Conservation (phyloP, 1,139 yeast species). For the Debaryomyces sp. region DNA sequence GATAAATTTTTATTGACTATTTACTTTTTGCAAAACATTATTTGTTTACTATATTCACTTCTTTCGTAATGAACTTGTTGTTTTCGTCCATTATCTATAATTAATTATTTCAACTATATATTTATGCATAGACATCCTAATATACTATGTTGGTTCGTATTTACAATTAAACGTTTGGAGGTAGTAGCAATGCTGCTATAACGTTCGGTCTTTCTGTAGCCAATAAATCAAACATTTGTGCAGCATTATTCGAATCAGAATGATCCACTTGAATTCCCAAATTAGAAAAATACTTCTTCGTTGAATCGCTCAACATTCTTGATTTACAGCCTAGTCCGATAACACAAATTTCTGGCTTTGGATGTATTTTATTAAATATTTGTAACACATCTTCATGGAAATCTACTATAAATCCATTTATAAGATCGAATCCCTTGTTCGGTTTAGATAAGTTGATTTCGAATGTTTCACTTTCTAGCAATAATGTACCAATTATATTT, state of each 20-base stretch:
- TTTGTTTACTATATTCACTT: slow-evolving; percentile 7
- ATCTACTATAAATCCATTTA: slow-evolving; percentile 47
- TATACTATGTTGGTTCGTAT: slow-evolving; percentile 5
- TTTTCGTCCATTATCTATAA: not conserved
- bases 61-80: slow-evolving; percentile 1
- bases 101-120: slow-evolving; percentile 1
- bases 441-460: slow-evolving; percentile 52
- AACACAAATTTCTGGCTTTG: slow-evolving; percentile 76
- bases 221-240: slow-evolving; percentile 68
- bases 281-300: slow-evolving; percentile 49
- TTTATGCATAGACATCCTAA: slow-evolving; percentile 8
- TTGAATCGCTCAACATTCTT: slow-evolving; percentile 60
- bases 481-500: slow-evolving; percentile 54
- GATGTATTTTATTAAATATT: slow-evolving; percentile 60
- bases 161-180: slow-evolving; percentile 57
- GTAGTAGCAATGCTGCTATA: slow-evolving; percentile 69
- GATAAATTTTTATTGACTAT: not conserved
- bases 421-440: slow-evolving; percentile 37
- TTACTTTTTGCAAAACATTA: not conserved
- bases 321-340: slow-evolving; percentile 70
- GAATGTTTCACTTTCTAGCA: slow-evolving; percentile 64
- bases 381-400: slow-evolving; percentile 45
- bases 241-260: slow-evolving; percentile 69
- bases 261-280: slow-evolving; percentile 73
- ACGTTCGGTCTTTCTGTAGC: slow-evolving; percentile 80